Percentiles rank a stretch among this genome's conserved stretches.
phyloP scores from a whole-genome alignment of 495 filamentous ascomycete species.

The Penicillium goetzii region DNA sequence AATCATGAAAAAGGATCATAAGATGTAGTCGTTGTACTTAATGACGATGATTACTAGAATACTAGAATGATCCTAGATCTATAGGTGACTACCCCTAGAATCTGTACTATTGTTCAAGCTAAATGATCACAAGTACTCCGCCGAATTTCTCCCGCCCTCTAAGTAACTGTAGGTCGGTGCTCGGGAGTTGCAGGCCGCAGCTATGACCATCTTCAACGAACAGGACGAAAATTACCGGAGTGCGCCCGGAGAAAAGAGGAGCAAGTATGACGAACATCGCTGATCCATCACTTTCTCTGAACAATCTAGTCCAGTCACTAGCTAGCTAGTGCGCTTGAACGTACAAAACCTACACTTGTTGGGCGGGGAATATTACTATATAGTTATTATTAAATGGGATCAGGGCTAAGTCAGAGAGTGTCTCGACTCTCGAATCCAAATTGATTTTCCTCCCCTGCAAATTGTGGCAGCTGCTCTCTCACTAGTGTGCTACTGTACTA shows the following conservation, averaged over 20 bases:
- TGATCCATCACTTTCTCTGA: conserved; percentile 24
- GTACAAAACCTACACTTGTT: background rate
- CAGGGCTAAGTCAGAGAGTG: conserved; percentile 6
- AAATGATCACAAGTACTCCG: background rate
- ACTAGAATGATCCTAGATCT: background rate
- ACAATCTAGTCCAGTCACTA: background rate
- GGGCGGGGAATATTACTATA: background rate
- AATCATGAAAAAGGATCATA: background rate
- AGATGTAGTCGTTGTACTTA: background rate
- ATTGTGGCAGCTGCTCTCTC: conserved; percentile 4
- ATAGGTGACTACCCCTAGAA: background rate
- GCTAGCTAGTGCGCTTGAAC: conserved; percentile 11
- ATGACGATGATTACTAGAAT: background rate
- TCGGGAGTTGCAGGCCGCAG: conserved; percentile 3
- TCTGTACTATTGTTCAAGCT: background rate
- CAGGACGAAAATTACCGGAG: conserved; percentile 15
- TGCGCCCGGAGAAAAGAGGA: conserved; percentile 14
- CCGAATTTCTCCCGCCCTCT: background rate
- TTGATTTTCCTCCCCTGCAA: background rate
- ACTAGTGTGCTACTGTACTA: background rate
- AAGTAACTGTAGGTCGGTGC: background rate
- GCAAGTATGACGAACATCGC: conserved; percentile 2
- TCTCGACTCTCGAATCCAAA: conserved; percentile 9
- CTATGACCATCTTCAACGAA: background rate
- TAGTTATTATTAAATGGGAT: background rate